phyloP scores from a whole-genome alignment of 2,329 filamentous ascomycete genomes.

The Lachnellula suecica region DNA sequence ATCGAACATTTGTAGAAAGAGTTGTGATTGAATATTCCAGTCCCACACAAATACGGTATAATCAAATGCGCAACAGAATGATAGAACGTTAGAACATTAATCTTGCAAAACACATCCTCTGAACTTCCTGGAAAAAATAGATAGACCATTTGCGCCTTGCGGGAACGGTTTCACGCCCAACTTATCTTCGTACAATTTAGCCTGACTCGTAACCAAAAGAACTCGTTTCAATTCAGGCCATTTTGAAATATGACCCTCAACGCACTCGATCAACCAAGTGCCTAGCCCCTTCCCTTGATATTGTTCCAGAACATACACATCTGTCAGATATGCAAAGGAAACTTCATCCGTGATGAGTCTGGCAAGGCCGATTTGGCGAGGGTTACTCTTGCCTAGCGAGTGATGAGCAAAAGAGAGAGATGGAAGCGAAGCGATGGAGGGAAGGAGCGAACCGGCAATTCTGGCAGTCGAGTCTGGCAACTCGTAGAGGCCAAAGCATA shows the following conservation, averaged over 20 bases:
- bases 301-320: constrained; percentile 62
- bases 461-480: constrained; percentile 33
- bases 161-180: constrained; percentile 17
- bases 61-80: too few species aligned
- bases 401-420: background rate
- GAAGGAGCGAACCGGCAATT: constrained; percentile 30
- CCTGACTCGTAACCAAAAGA: constrained; percentile 42
- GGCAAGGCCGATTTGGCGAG: constrained; percentile 54
- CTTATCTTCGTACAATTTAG: constrained; percentile 20
- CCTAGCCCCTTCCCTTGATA: constrained; percentile 64
- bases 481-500: constrained; percentile 59
- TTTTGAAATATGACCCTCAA: constrained; percentile 29
- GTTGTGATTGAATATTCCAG: too few species aligned
- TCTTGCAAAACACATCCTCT: too few species aligned
- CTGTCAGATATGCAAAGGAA: constrained; percentile 68
- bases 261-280: constrained; percentile 61
- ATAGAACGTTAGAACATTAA: too few species aligned
- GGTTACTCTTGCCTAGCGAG: constrained; percentile 18
- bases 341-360: constrained; percentile 69
- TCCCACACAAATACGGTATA: too few species aligned
- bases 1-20: too few species aligned
- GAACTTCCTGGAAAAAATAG: constrained; percentile 6
- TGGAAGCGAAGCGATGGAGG: background rate
- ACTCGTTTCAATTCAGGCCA: background rate
- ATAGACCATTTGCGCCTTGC: constrained; percentile 7